These are phyloP conservation scores for Rhynchosporium secalis DNA, from an alignment of 2,329 filamentous ascomycete genomes.

Conservation along the genomic window DNA sequence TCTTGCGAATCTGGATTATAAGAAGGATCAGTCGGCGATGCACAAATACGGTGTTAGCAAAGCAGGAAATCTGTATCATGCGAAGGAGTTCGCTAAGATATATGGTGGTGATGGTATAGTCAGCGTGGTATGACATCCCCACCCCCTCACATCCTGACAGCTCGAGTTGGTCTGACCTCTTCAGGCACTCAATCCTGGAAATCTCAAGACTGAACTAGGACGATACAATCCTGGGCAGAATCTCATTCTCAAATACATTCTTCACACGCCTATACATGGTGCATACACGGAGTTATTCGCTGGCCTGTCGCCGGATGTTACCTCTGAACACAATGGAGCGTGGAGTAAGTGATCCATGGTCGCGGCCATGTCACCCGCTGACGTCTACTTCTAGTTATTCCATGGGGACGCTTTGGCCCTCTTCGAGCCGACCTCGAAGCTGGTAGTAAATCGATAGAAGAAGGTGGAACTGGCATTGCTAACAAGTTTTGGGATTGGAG, in stretches of 20 bases:
- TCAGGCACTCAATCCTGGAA: constrained; percentile 38
- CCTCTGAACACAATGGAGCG: constrained; percentile 31
- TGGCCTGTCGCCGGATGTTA: constrained; percentile 35
- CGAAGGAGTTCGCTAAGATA: constrained; percentile 31
- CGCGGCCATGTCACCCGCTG: background rate
- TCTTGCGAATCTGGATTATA: constrained; percentile 34
- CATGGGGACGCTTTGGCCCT: constrained; percentile 47
- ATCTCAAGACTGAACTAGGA: constrained; percentile 33
- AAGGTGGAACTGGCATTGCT: constrained; percentile 44
- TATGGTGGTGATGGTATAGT: constrained; percentile 32
- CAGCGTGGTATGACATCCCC: constrained; percentile 30
- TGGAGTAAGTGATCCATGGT: constrained; percentile 29
- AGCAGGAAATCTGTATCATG: constrained; percentile 34
- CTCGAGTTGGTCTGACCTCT: background rate
- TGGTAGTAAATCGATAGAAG: constrained; percentile 38
- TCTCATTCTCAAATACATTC: constrained; percentile 17
- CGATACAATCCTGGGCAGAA: constrained; percentile 23
- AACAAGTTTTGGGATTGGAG: constrained; percentile 48
- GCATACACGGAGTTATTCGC: constrained; percentile 39
- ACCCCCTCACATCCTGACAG: too few species aligned
- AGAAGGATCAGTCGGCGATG: constrained; percentile 23
- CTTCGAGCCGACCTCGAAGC: constrained; percentile 41
- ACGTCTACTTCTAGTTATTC: constrained; percentile 41
- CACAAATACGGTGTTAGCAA: constrained; percentile 35
- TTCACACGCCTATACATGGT: constrained; percentile 33